Percentiles rank a stretch among this genome's conserved stretches.
Conservation (phyloP, 768 basidiomycete genomes). For the Tulasnella sp. region DNA sequence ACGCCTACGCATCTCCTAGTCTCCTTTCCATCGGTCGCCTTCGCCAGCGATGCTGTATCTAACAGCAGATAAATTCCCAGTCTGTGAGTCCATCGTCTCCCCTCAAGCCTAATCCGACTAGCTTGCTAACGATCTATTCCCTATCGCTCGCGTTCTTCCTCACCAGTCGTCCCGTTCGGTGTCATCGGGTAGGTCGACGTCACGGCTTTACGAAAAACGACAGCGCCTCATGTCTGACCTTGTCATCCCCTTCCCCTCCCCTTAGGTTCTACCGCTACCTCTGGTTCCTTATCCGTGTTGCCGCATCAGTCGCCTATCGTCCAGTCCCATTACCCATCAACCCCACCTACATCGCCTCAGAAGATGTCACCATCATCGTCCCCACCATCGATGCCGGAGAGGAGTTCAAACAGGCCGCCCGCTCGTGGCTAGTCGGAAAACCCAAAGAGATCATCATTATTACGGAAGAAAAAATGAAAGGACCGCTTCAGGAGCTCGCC, state of each 20-base stretch:
- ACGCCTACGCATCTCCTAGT: not conserved
- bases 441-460: slow-evolving; percentile 77
- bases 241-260: not conserved
- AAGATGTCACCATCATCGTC: slow-evolving; percentile 95
- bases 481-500: slow-evolving; percentile 81
- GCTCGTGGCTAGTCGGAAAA: slow-evolving; percentile 85
- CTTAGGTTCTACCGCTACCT: slow-evolving; percentile 85
- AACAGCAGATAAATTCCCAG: slow-evolving; percentile 82
- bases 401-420: slow-evolving; percentile 88
- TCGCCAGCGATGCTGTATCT: slow-evolving; percentile 63
- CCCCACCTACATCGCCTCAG: slow-evolving; percentile 80
- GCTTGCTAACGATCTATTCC: slow-evolving; percentile 9
- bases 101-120: not conserved
- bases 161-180: slow-evolving; percentile 77
- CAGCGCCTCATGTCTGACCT: not conserved
- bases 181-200: slow-evolving; percentile 59
- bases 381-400: slow-evolving; percentile 95
- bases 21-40: not conserved
- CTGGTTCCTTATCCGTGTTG: slow-evolving; percentile 81
- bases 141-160: slow-evolving; percentile 18
- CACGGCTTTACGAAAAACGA: not conserved
- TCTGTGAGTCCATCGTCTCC: slow-evolving; percentile 53
- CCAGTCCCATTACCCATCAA: slow-evolving; percentile 87
- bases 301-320: slow-evolving; percentile 69
- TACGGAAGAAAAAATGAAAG: slow-evolving; percentile 84